Evolutionary conservation across 176 grass and related monocot genomes (phyloP).

Genomic region (Neostapfia colusana): DNA sequence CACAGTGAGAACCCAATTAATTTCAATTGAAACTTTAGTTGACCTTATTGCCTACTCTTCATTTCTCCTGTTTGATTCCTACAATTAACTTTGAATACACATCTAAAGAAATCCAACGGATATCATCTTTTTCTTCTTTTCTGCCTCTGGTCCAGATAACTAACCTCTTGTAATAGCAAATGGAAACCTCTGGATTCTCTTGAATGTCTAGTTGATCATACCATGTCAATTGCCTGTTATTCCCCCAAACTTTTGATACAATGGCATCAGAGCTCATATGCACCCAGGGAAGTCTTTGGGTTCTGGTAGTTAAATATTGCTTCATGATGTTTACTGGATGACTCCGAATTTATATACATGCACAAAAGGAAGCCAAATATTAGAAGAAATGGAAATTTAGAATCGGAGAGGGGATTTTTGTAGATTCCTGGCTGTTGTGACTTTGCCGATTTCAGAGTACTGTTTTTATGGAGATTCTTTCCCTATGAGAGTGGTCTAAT

Average conservation of each 20-base stretch:
- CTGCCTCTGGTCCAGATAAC: neutral
- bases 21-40: neutral
- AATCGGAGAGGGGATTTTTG: too few species aligned
- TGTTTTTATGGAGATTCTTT: too few species aligned
- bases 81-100: neutral
- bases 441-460: too few species aligned
- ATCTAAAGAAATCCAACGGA: neutral
- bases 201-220: neutral
- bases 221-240: neutral
- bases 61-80: neutral
- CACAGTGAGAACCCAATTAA: conserved; percentile 1
- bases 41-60: neutral
- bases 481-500: too few species aligned
- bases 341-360: neutral
- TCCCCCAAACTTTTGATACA: too few species aligned
- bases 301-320: conserved; percentile 7
- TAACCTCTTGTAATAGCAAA: neutral
- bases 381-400: too few species aligned
- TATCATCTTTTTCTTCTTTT: neutral
- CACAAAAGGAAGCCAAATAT: too few species aligned
- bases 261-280: neutral
- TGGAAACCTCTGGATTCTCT: neutral
- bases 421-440: too few species aligned
- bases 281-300: neutral
- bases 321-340: neutral